Evolutionary conservation across 2,329 filamentous ascomycete genomes (phyloP).

Genomic region (Teratosphaeria zuluensis): DNA sequence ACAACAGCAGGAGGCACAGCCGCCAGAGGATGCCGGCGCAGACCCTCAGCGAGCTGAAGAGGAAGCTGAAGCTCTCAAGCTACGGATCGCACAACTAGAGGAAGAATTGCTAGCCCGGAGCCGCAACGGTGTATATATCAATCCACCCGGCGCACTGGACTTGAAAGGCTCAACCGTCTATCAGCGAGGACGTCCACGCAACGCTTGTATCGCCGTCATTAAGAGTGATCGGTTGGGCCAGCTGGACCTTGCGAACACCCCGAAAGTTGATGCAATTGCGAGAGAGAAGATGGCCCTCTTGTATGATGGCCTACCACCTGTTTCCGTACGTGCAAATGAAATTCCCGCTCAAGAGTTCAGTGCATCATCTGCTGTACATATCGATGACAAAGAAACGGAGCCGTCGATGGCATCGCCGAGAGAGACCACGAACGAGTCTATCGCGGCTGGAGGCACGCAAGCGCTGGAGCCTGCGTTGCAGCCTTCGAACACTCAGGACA

Average conservation of each 20-base stretch:
- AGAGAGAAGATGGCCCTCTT: no score
- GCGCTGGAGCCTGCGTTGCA: no score
- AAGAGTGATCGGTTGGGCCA: constrained; percentile 26
- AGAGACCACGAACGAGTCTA: no score
- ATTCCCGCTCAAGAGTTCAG: background rate
- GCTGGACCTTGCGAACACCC: constrained; percentile 28
- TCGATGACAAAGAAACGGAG: no score
- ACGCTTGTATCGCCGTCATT: constrained; percentile 34
- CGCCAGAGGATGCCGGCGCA: background rate
- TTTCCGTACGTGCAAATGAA: background rate
- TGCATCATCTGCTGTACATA: no score
- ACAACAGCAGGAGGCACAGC: background rate
- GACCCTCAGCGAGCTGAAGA: background rate
- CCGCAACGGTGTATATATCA: constrained; percentile 33
- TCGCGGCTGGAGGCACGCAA: no score
- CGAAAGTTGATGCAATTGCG: background rate
- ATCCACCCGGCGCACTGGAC: constrained; percentile 34
- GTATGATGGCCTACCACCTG: background rate
- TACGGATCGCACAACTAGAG: constrained; percentile 9
- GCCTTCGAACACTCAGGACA: no score
- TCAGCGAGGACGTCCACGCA: constrained; percentile 31
- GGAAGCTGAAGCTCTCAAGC: background rate
- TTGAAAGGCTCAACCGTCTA: constrained; percentile 12
- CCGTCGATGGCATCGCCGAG: no score
- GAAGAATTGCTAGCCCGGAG: constrained; percentile 22